These are phyloP conservation scores for Penicillium sp. DNA, from an alignment of 2,329 filamentous ascomycete species.

Conservation along the genomic window DNA sequence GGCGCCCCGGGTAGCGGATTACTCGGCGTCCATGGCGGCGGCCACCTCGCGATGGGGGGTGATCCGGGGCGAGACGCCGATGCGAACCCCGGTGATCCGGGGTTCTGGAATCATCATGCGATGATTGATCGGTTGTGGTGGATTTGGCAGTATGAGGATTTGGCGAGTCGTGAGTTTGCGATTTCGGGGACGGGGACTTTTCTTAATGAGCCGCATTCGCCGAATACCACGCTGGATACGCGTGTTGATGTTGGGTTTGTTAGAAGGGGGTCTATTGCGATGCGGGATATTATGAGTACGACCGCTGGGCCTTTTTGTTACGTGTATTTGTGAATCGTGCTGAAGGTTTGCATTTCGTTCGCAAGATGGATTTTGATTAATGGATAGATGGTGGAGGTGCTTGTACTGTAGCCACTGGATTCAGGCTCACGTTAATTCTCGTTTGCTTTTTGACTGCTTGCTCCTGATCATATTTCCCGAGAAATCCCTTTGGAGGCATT, in stretches of 20 bases:
- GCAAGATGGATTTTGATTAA: too few relatives aligned
- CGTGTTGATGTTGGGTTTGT: constrained; percentile 43
- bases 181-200: constrained; percentile 50
- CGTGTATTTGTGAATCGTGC: constrained; percentile 38
- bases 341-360: neutral
- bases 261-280: constrained; percentile 34
- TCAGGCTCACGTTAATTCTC: neutral
- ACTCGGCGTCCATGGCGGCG: constrained; percentile 48
- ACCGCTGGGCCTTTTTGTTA: constrained; percentile 52
- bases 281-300: constrained; percentile 46
- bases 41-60: constrained; percentile 51
- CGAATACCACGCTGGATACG: constrained; percentile 50
- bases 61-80: constrained; percentile 51
- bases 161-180: constrained; percentile 35
- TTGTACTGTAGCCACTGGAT: neutral
- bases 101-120: constrained; percentile 52
- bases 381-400: neutral
- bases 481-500: neutral
- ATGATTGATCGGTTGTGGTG: constrained; percentile 53
- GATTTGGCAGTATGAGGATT: constrained; percentile 54
- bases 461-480: neutral
- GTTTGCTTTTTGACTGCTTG: neutral
- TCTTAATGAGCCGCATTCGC: constrained; percentile 45
- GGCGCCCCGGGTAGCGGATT: constrained; percentile 34
- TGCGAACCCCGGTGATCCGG: constrained; percentile 49